A percentile compares a stretch with the other conserved stretches of the same genome.
phyloP scores from a whole-genome alignment of 495 filamentous ascomycete genomes.

The Aspergillus affinis region DNA sequence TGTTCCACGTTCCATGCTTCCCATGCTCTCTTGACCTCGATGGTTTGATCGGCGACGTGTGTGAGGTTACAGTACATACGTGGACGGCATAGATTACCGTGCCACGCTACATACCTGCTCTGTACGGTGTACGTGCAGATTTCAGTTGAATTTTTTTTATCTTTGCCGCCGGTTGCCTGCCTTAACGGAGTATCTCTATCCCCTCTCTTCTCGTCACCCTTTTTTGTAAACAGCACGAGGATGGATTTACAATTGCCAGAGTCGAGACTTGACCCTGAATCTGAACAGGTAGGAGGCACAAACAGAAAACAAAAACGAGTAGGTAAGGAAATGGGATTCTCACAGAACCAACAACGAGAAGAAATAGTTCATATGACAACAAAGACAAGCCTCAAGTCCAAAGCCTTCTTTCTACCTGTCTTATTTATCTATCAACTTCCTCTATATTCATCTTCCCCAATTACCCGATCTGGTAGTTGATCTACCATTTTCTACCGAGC shows the following conservation, averaged over 20 bases:
- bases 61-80: neutral
- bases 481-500: neutral
- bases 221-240: too few relatives aligned
- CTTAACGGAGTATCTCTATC: neutral
- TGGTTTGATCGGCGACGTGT: neutral
- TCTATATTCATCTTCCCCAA: neutral
- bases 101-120: neutral
- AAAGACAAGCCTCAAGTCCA: too few relatives aligned
- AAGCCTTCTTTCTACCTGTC: too few relatives aligned
- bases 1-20: neutral
- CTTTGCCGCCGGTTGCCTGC: neutral
- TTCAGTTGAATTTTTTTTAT: neutral
- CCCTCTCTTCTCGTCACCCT: too few relatives aligned
- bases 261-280: neutral
- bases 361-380: neutral
- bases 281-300: too few relatives aligned
- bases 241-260: too few relatives aligned
- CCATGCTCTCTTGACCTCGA: slow-evolving; percentile 1
- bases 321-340: neutral
- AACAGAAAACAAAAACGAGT: neutral
- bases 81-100: neutral
- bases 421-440: too few relatives aligned
- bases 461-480: neutral
- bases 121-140: neutral
- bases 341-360: neutral